Percentiles rank a stretch among this genome's conserved stretches.
Conservation (phyloP, 164 flowering plant genomes). For the Vitis rupestris region DNA sequence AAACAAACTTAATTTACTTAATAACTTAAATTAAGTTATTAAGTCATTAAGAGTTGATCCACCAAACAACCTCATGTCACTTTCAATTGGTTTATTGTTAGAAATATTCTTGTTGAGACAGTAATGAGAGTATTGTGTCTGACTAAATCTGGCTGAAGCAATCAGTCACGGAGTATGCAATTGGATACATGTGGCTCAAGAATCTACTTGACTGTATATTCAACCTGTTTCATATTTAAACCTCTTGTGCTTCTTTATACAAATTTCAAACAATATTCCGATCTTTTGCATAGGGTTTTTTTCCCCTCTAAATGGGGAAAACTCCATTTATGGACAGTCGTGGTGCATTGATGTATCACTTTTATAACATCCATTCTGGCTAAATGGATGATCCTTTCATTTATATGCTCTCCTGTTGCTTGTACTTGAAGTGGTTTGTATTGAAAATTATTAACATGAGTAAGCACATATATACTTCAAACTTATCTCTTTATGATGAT, state of each 20-base stretch:
- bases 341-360: not conserved
- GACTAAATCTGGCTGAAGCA: no score
- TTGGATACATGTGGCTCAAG: not conserved
- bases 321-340: no score
- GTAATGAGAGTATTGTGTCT: not conserved
- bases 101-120: not conserved
- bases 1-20: no score
- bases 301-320: not conserved
- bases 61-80: no score
- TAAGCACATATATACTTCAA: not conserved
- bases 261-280: not conserved
- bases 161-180: no score
- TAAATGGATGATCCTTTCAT: not conserved
- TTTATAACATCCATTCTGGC: not conserved
- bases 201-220: not conserved
- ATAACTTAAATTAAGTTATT: no score
- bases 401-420: not conserved
- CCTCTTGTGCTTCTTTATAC: not conserved
- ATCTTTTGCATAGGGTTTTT: not conserved
- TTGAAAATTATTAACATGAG: not conserved
- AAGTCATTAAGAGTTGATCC: no score
- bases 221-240: not conserved
- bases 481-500: not conserved
- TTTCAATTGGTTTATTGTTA: no score
- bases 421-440: not conserved